Evolutionary conservation across 1,284 basidiomycete genomes (phyloP), one percentile per base, ranked within the genome.

Genomic region (Irpex sp.): DNA sequence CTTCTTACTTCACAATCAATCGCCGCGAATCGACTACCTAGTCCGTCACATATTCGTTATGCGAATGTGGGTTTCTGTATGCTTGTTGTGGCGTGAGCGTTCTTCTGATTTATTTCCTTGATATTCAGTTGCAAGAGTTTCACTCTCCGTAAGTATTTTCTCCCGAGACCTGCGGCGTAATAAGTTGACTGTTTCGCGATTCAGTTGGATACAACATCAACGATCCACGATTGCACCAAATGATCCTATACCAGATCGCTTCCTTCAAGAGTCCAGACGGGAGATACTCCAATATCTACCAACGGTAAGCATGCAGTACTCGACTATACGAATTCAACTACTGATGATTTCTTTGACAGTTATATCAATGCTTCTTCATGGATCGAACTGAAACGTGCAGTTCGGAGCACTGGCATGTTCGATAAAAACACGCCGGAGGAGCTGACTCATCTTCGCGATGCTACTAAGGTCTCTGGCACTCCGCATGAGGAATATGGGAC

Each of bases 121-220:
- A 49, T 49, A 49, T 15, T 49, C n/a, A 49, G 86, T 20, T 85
- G 83, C 67, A 78, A 81, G 59, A 78, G 81, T 11, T 54, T 85
- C 4, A 82, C 79, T 65, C 73, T 85, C 32, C 73, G 85, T 85
- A 75, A 69, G 84, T 79, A 49, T 13, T 59, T 49, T 32, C 32
- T 32, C 32, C 32, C 22, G 6, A 45, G 24, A 15, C 38, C 63
- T 67, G 15, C 6, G 11, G 13, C 64, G 32, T 64, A 5, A 43
- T 63, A 44, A 58, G n/a, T 18, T 7, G 38, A 62, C 20, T 49
- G 73, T 9, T 59, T 15, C 49, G 54, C 32, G 10, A 65, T 63
- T 43, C 62, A 86, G 85, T 86, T 67, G 86, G 85, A 0, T 85
- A 84, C 71, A 86, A 87, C 68, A 74, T 82, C 13, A 68, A 68